A percentile compares a stretch with the other conserved stretches of the same genome.
These are phyloP conservation scores for Tremella fuciformis DNA, from an alignment of 768 basidiomycete genomes.

Conservation along the genomic window DNA sequence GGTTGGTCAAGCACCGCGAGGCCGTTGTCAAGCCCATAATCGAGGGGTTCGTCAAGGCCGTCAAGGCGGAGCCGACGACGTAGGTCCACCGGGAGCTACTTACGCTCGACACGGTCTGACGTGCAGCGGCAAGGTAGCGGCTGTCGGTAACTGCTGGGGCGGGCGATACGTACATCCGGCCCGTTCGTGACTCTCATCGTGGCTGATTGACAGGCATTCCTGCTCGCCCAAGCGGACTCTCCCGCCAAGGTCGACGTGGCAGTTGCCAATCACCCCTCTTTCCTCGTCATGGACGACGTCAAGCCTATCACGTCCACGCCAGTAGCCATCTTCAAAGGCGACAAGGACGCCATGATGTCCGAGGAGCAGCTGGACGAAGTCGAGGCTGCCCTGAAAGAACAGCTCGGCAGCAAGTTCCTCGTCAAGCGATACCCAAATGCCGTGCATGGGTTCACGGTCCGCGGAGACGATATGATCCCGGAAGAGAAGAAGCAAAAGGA, in stretches of 20 bases:
- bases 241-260: constrained; percentile 33
- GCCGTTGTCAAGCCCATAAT: constrained; percentile 49
- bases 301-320: constrained; percentile 41
- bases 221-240: constrained; percentile 35
- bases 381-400: constrained; percentile 26
- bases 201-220: constrained; percentile 17
- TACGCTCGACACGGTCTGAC: not conserved
- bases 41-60: constrained; percentile 46
- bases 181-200: not conserved
- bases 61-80: constrained; percentile 44
- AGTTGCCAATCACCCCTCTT: constrained; percentile 54
- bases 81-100: constrained; percentile 15
- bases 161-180: constrained; percentile 41
- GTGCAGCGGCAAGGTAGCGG: constrained; percentile 45
- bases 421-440: constrained; percentile 34
- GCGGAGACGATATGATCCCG: constrained; percentile 42
- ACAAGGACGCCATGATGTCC: constrained; percentile 42
- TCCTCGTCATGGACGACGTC: constrained; percentile 44
- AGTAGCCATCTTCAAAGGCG: constrained; percentile 43
- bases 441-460: constrained; percentile 50
- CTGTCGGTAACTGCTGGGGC: constrained; percentile 53
- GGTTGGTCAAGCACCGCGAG: constrained; percentile 47
- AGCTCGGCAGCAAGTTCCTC: constrained; percentile 35
- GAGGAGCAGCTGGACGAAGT: constrained; percentile 33
- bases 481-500: constrained; percentile 49